A percentile compares a stretch with the other conserved stretches of the same genome.
phyloP scores from a whole-genome alignment of 257 asterid species.

The Solanum appendiculatum region DNA sequence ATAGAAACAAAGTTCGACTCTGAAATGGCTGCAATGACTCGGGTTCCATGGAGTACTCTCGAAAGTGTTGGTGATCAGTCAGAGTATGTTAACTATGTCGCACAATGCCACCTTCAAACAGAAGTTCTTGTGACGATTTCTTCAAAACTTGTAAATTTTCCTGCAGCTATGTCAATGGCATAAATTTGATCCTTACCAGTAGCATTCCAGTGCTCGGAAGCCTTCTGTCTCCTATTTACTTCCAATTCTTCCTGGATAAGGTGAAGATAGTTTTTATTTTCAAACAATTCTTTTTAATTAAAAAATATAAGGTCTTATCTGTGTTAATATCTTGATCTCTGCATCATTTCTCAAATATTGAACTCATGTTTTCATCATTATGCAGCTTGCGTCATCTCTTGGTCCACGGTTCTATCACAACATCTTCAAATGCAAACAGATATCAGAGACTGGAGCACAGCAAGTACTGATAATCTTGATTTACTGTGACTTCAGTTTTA shows the following conservation, averaged over 20 bases:
- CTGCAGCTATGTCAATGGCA: constrained; percentile 89
- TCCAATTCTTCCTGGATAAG: constrained; percentile 93
- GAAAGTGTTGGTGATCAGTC: constrained; percentile 99
- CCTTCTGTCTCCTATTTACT: constrained; percentile 87
- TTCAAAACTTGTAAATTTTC: constrained; percentile 19
- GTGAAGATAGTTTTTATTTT: constrained; percentile 10
- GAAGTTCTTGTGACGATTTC: background rate
- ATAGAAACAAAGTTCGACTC: constrained; percentile 88
- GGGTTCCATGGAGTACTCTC: constrained; percentile 94
- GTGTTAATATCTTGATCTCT: background rate
- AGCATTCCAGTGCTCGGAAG: constrained; percentile 96
- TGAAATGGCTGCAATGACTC: constrained; percentile 98
- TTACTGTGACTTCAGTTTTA: background rate
- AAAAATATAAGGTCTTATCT: background rate
- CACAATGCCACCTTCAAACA: background rate
- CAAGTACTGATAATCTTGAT: constrained; percentile 39
- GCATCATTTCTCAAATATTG: background rate
- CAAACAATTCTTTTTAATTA: background rate
- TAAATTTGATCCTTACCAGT: constrained; percentile 64
- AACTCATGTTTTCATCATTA: background rate
- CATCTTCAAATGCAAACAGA: constrained; percentile 95
- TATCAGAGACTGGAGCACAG: constrained; percentile 96
- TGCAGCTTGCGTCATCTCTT: constrained; percentile 95
- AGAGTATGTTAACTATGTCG: constrained; percentile 44
- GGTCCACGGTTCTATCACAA: constrained; percentile 90